A percentile compares a stretch with the other conserved stretches of the same genome.
Conservation (phyloP, 768 basidiomycete genomes). For the Tulasnella sp. region DNA sequence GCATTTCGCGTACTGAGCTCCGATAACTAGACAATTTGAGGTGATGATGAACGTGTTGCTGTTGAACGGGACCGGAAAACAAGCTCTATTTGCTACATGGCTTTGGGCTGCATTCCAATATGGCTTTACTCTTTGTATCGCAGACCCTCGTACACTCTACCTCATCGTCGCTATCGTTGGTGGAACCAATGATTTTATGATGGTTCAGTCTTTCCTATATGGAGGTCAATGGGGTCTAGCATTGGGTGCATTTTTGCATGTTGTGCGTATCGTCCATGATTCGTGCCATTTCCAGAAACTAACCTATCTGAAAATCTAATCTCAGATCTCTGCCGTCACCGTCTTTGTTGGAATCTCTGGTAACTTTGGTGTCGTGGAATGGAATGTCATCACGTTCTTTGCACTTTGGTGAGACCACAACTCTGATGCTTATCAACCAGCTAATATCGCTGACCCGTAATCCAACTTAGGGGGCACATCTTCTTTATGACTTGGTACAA, state of each 20-base stretch:
- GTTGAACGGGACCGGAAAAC: not conserved
- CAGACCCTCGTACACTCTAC: not conserved
- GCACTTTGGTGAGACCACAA: not conserved
- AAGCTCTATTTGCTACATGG: conserved; percentile 2
- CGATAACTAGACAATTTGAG: conserved; percentile 1
- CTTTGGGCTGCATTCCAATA: not conserved
- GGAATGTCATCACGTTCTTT: not conserved
- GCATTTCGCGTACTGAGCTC: not conserved
- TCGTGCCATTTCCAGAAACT: not conserved
- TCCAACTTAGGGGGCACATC: not conserved
- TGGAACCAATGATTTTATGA: conserved; percentile 1
- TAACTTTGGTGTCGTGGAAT: not conserved
- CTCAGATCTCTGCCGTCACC: conserved; percentile 3
- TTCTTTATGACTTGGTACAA: not conserved
- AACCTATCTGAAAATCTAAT: no score
- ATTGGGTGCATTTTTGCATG: not conserved
- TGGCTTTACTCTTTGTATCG: not conserved
- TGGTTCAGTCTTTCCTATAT: not conserved
- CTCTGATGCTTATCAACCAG: not conserved
- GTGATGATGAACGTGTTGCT: conserved; percentile 3
- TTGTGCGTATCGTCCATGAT: not conserved
- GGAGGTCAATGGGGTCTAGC: not conserved
- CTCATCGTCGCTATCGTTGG: not conserved
- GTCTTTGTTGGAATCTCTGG: not conserved
- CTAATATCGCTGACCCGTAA: not conserved